Base-by-base conservation (phyloP, 495 filamentous ascomycete species). In the Penicillium verhagenii region DNA sequence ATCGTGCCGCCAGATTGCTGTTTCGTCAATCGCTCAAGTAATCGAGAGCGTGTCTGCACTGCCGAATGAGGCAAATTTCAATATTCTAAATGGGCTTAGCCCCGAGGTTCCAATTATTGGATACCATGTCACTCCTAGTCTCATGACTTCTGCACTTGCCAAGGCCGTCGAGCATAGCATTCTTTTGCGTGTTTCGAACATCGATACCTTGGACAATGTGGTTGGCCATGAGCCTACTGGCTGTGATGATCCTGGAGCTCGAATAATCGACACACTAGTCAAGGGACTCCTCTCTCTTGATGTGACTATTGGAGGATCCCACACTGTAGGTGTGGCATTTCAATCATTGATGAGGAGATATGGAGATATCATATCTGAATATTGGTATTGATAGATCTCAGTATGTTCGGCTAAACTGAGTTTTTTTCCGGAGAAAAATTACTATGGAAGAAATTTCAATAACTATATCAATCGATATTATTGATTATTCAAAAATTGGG, bases 301-400 rank as follows among this genome's bases (percentile, higher is more conserved):
- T 24, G 59, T 58, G 9, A 66, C 65, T 0, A 47, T 68, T 37
- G 63, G 65, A n/a, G 65, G 65, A 24, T 65, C 63, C n/a, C 62
- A 68, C 14, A 55, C 48, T 14, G 43, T 39, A 11, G 47, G 39
- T 1, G 18, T 52, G 19, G 52, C 50, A 6, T 18, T 63, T 4
- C 26, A 47, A 28, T 29, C 18, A 2, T 46, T 63, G 20, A 55
- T 66, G 53, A 48, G 21, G 1, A 50, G 46, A 25, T 48, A 64
- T 47, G 63, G 60, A 6, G 63, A 68, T 43, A 57, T 61, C 42
- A 23, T 68, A 24, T 63, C 60, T 7, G 65, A 68, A 21, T 66
- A 55, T 33, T 66, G 63, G 65, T 53, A 47, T 21, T 64, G 50
- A 0, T 53, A 51, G 50, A 0, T 53, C 48, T 16, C 16, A 35